These are phyloP conservation scores for Ophiostoma australiae DNA, from an alignment of 2,329 filamentous ascomycete species.

Conservation along the genomic window DNA sequence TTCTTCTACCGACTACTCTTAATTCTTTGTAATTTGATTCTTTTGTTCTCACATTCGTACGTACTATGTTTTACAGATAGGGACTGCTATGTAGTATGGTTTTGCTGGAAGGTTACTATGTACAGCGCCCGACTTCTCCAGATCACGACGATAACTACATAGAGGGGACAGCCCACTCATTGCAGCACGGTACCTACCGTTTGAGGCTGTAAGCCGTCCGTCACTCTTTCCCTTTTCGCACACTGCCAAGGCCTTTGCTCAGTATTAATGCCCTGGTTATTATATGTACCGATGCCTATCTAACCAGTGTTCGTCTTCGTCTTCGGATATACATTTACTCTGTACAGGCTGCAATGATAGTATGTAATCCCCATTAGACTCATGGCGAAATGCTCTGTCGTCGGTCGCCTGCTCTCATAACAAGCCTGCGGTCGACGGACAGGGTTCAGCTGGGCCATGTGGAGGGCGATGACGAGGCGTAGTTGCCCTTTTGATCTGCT, in stretches of 20 bases:
- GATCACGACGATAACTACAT: too few species aligned
- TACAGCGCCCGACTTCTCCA: too few species aligned
- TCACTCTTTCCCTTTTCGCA: background rate
- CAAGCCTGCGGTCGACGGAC: background rate
- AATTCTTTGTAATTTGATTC: background rate
- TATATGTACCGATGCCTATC: background rate
- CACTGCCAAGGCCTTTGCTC: conserved; percentile 20
- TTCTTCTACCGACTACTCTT: background rate
- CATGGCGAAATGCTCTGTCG: background rate
- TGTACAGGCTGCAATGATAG: background rate
- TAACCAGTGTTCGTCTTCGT: background rate
- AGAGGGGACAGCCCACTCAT: too few species aligned
- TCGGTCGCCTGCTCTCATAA: too few species aligned
- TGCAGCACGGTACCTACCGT: background rate
- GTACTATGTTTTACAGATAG: background rate
- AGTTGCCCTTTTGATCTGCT: conserved; percentile 21
- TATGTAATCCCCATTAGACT: background rate
- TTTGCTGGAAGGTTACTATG: too few species aligned
- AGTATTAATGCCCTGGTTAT: too few species aligned
- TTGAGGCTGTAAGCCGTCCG: background rate
- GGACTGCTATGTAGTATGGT: background rate
- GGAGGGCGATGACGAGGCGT: conserved; percentile 28
- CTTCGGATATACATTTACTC: background rate
- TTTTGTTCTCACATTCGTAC: background rate
- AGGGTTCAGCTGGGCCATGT: conserved; percentile 1